Conservation (phyloP, 2,329 filamentous ascomycete genomes). For the Penicillium crustosum region DNA sequence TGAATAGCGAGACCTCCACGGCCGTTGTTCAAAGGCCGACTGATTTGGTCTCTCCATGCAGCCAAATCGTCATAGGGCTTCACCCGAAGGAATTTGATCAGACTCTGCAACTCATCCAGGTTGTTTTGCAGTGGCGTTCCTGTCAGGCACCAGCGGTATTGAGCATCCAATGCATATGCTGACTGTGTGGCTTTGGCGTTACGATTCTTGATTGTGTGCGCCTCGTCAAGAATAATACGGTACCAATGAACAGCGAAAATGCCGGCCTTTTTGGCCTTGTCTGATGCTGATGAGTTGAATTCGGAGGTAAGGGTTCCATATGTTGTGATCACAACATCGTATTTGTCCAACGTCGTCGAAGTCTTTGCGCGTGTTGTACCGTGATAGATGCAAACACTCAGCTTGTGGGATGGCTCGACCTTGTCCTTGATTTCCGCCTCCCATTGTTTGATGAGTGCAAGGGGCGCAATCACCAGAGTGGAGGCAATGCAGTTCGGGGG, state of each 20-base stretch:
- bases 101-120: slow-evolving; percentile 88
- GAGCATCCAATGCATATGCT: slow-evolving; percentile 76
- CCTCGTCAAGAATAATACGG: slow-evolving; percentile 91
- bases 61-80: slow-evolving; percentile 83
- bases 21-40: slow-evolving; percentile 82
- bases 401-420: slow-evolving; percentile 65
- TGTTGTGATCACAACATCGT: slow-evolving; percentile 95
- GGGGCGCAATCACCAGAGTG: slow-evolving; percentile 87
- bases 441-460: slow-evolving; percentile 96
- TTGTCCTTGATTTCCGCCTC: slow-evolving; percentile 88
- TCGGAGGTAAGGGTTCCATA: slow-evolving; percentile 96
- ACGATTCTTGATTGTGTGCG: slow-evolving; percentile 97
- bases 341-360: slow-evolving; percentile 72
- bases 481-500: slow-evolving; percentile 68
- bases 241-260: slow-evolving; percentile 95
- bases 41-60: slow-evolving; percentile 90
- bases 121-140: slow-evolving; percentile 99
- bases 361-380: slow-evolving; percentile 81
- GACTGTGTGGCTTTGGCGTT: slow-evolving; percentile 95
- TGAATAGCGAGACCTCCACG: slow-evolving; percentile 86
- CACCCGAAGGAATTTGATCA: slow-evolving; percentile 90
- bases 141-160: slow-evolving; percentile 94
- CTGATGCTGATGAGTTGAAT: slow-evolving; percentile 62
- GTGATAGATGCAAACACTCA: slow-evolving; percentile 88
- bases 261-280: slow-evolving; percentile 67